Evolutionary conservation across 176 grass and related monocot species (phyloP), one percentile per base, ranked within the genome.

Genomic region (Triticum timopheevii): DNA sequence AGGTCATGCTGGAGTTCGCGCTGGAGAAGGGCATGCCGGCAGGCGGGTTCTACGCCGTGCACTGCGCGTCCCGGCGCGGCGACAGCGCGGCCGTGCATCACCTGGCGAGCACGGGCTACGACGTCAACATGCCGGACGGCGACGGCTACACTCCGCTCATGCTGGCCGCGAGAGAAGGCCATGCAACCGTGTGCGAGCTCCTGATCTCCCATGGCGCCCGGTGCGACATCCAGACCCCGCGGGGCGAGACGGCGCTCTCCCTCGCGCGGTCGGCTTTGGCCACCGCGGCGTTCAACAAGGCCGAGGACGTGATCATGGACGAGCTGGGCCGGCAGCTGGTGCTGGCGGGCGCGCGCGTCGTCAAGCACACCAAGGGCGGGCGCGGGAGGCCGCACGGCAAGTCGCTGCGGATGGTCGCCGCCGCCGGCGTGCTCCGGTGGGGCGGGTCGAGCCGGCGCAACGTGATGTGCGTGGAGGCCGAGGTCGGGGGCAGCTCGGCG

Each of bases 81-180:
- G 94, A 96, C 89, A 4, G 81, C 13, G 83, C 90, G 2, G 94
- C 94, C 0, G 92, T 85, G 58, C 77, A 54, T 33, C 94, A 92
- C 70, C 79, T 99, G 69, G 85, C 86, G 12, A 86, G 59, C 66
- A 77, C 89, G 42, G 91, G 92, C 38, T 90, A 91, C 59, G 97
- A 96, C 65, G 94, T 93, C 23, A 90, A 94, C 72, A 8, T 91
- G 39, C 88, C 90, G 10, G 94, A 99, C 34, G 88, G 92, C 44
- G 94, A 99, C 13, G 89, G 90, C 3, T 96, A 99, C 65, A 96
- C 97, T 8, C 94, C 97, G 38, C 79, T 99, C 36, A 99, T 99
- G 97, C 90, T 96, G 13, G 97, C 94, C 11, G 94, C 92, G 11
- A 94, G 89, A 58, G 90, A 94, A 87, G 92, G 97, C 36, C 97